These are phyloP conservation scores for Colletotrichum cordylinicola DNA, from an alignment of 2,329 filamentous ascomycete species.

Conservation along the genomic window DNA sequence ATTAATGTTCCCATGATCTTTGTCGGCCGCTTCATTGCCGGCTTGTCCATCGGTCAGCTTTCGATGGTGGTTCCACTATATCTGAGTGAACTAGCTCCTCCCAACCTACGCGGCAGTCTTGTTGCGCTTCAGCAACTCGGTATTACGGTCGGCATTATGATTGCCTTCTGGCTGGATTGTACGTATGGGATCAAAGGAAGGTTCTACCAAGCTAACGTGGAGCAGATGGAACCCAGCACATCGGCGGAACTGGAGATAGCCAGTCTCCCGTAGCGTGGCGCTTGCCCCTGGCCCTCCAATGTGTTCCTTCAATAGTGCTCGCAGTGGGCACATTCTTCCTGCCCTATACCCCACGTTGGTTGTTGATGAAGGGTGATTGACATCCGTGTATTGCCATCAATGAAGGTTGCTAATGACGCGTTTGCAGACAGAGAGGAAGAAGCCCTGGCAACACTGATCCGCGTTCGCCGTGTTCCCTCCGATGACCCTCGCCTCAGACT, in stretches of 20 bases:
- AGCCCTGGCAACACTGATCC: constrained; percentile 34
- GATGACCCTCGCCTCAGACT: constrained; percentile 31
- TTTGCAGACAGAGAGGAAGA: constrained; percentile 28
- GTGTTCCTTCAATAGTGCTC: constrained; percentile 57
- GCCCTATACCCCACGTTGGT: constrained; percentile 40
- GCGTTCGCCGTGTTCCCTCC: constrained; percentile 36
- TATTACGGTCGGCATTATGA: constrained; percentile 47
- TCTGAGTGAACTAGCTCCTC: constrained; percentile 54
- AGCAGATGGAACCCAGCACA: constrained; percentile 40
- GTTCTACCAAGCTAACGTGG: neutral
- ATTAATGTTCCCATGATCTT: constrained; percentile 45
- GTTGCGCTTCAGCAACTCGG: constrained; percentile 49
- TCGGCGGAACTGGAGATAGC: constrained; percentile 47
- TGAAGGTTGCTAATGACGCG: neutral
- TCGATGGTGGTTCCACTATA: constrained; percentile 38
- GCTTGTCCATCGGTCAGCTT: neutral
- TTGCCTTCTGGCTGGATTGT: constrained; percentile 47
- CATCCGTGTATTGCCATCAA: neutral
- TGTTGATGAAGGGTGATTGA: constrained; percentile 30
- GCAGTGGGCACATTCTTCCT: constrained; percentile 61
- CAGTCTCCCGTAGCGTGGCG: constrained; percentile 51
- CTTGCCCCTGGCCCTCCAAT: constrained; percentile 53
- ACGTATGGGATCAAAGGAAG: neutral
- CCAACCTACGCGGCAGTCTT: constrained; percentile 52
- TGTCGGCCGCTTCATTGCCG: constrained; percentile 14